phyloP scores from a whole-genome alignment of 352 stramenopile genomes.

The Phytophthora foliorum region DNA sequence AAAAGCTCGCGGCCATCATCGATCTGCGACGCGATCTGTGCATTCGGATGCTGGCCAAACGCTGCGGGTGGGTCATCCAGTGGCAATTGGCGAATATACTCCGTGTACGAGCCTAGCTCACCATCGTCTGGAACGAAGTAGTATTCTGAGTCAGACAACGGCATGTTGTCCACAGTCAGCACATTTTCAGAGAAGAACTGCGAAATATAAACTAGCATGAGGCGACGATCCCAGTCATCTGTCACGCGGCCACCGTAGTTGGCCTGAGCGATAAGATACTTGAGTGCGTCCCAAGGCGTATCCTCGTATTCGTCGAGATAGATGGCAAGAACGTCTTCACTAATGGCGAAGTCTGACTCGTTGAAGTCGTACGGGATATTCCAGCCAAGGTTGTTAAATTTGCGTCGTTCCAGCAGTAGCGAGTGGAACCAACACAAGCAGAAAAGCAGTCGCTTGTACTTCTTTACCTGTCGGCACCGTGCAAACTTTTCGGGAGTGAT shows the following conservation, averaged over 20 bases:
- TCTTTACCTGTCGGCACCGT: constrained; percentile 84
- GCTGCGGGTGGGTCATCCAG: constrained; percentile 91
- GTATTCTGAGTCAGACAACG: constrained; percentile 90
- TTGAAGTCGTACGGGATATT: constrained; percentile 99
- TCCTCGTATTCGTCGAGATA: constrained; percentile 95
- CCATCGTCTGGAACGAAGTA: constrained; percentile 96
- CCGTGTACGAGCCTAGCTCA: constrained; percentile 88
- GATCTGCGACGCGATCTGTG: constrained; percentile 96
- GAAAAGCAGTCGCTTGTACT: constrained; percentile 95
- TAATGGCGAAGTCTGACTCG: constrained; percentile 97
- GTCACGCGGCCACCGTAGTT: constrained; percentile 98
- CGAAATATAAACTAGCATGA: constrained; percentile 97
- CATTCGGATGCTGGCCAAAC: constrained; percentile 97
- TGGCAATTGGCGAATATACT: constrained; percentile 93
- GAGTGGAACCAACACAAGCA: constrained; percentile 97
- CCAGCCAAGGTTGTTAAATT: constrained; percentile 97
- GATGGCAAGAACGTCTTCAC: constrained; percentile 95
- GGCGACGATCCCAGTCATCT: constrained; percentile 95
- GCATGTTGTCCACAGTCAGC: constrained; percentile 86
- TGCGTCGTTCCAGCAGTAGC: constrained; percentile 94
- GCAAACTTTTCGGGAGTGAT: constrained; percentile 90
- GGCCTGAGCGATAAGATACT: constrained; percentile 96
- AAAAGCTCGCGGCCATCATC: constrained; percentile 93
- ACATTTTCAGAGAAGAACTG: constrained; percentile 96
- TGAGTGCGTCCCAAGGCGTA: constrained; percentile 94